A percentile compares a stretch with the other conserved stretches of the same genome.
Evolutionary conservation across 129 eudicot genomes (phyloP).

Genomic region (Flaveria robusta): DNA sequence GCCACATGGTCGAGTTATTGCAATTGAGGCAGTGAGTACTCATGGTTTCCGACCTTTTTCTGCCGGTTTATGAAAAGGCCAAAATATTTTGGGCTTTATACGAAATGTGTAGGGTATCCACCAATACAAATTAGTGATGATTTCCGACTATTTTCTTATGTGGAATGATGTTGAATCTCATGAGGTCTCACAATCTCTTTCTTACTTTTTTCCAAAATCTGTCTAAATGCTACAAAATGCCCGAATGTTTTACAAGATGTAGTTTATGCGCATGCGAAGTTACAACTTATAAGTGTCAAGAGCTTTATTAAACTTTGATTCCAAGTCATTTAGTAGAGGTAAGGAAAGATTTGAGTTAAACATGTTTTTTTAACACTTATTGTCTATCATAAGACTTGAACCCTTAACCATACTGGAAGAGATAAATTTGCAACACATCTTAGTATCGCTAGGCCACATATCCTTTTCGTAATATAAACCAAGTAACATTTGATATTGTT

Average conservation of each 20-base stretch:
- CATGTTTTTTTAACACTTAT: too few relatives aligned
- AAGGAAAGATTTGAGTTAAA: too few relatives aligned
- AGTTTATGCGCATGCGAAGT: neutral
- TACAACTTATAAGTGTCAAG: neutral
- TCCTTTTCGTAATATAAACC: too few relatives aligned
- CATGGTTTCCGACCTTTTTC: slow-evolving; percentile 2
- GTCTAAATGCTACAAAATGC: neutral
- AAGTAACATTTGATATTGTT: too few relatives aligned
- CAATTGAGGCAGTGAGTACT: neutral
- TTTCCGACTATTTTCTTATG: neutral
- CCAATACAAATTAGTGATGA: neutral
- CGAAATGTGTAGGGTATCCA: slow-evolving; percentile 9
- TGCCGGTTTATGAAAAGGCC: neutral
- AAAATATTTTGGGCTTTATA: slow-evolving; percentile 9
- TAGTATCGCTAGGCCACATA: too few relatives aligned
- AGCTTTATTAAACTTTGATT: too few relatives aligned
- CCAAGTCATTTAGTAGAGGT: too few relatives aligned
- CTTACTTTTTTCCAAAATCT: neutral
- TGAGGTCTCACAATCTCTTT: neutral
- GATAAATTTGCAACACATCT: too few relatives aligned
- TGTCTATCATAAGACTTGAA: too few relatives aligned
- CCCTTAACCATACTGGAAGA: too few relatives aligned
- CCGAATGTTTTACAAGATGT: neutral
- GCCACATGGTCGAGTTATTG: neutral
- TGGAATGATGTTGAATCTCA: neutral